Percentiles rank a stretch among this genome's conserved stretches.
phyloP scores from a whole-genome alignment of 257 asterid genomes.

The Cordia subcordata region DNA sequence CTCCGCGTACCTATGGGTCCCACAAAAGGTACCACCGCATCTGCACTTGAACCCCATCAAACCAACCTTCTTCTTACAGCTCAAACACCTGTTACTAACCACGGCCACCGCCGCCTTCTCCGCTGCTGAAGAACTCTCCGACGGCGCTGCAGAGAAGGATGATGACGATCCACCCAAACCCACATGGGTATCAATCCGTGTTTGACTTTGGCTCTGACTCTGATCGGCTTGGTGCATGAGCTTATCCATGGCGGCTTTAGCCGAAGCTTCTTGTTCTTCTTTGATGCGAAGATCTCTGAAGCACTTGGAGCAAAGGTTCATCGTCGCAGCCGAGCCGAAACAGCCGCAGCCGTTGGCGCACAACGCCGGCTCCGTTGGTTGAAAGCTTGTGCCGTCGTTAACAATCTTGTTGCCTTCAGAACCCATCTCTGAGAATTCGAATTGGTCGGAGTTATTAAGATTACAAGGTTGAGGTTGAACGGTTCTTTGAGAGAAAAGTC shows the following conservation, averaged over 20 bases:
- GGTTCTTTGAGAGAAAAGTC: neutral
- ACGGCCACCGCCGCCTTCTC: neutral
- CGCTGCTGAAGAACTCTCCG: neutral
- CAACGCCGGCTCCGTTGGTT: neutral
- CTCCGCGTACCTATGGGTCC: conserved; percentile 46
- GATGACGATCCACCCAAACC: neutral
- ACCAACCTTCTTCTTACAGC: conserved; percentile 42
- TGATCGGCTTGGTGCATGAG: neutral
- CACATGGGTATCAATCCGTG: neutral
- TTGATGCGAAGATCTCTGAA: neutral
- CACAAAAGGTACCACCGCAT: conserved; percentile 49
- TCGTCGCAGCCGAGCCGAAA: neutral
- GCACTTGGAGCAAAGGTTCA: conserved; percentile 5
- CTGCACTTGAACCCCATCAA: conserved; percentile 45
- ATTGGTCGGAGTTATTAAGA: neutral
- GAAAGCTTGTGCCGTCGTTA: conserved; percentile 1
- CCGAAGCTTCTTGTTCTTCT: conserved; percentile 2
- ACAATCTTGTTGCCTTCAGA: conserved; percentile 3
- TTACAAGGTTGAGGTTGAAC: neutral
- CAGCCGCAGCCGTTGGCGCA: conserved; percentile 3
- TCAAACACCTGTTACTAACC: conserved; percentile 26
- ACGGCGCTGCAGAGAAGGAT: neutral
- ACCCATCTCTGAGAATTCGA: conserved; percentile 16
- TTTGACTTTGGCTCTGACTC: neutral
- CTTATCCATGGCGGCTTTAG: conserved; percentile 1